A percentile compares a stretch with the other conserved stretches of the same genome.
Conservation (phyloP, 306 rosid species). For the Lathyrus tuberosus region DNA sequence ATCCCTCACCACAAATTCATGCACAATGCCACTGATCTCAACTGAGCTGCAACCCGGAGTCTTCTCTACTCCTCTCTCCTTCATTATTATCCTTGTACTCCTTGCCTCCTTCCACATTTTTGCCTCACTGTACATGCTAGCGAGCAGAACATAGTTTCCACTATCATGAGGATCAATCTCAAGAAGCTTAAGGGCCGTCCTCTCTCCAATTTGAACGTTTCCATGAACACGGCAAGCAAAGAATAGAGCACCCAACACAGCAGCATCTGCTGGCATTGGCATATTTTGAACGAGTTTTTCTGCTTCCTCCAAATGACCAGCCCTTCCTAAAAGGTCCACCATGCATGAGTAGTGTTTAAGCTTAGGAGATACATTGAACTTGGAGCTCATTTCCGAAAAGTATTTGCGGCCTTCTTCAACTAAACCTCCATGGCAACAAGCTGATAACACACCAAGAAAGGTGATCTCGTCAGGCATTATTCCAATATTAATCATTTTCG, state of each 20-base stretch:
- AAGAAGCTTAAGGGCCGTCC: slow-evolving; percentile 71
- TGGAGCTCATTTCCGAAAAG: slow-evolving; percentile 63
- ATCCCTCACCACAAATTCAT: slow-evolving; percentile 62
- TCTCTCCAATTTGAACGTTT: slow-evolving; percentile 67
- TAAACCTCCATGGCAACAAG: slow-evolving; percentile 88
- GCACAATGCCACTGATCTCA: slow-evolving; percentile 62
- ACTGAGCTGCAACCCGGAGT: slow-evolving; percentile 77
- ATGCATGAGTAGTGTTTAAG: slow-evolving; percentile 79
- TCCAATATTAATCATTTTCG: slow-evolving; percentile 62
- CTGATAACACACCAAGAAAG: slow-evolving; percentile 78
- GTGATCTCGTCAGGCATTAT: slow-evolving; percentile 81
- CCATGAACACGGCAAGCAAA: slow-evolving; percentile 67
- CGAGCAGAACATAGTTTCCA: slow-evolving; percentile 71
- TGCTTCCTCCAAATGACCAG: slow-evolving; percentile 78
- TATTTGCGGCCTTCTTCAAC: slow-evolving; percentile 71
- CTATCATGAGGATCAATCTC: slow-evolving; percentile 75
- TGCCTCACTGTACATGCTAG: slow-evolving; percentile 71
- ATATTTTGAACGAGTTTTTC: slow-evolving; percentile 64
- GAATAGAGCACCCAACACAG: slow-evolving; percentile 84
- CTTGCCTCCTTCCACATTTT: slow-evolving; percentile 66
- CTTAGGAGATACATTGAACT: slow-evolving; percentile 51
- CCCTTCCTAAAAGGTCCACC: slow-evolving; percentile 89
- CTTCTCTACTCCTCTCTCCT: slow-evolving; percentile 63
- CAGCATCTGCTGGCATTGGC: slow-evolving; percentile 68
- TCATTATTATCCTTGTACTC: slow-evolving; percentile 53